These are phyloP conservation scores for Arthrobotrys musiformis DNA, from an alignment of 2,329 filamentous ascomycete genomes.

Conservation along the genomic window DNA sequence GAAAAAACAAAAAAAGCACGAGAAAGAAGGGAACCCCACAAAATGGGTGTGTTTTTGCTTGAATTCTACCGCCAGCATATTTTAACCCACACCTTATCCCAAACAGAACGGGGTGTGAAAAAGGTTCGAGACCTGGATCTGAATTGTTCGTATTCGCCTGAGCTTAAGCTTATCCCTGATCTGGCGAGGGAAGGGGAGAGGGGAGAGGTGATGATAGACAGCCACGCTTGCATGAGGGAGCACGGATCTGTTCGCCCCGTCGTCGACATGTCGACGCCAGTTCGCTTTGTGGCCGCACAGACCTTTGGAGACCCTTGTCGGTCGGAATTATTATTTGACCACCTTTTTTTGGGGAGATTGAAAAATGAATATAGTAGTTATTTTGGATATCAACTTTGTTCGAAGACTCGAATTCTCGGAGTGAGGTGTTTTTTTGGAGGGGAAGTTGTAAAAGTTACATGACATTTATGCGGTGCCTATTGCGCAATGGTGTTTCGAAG, in stretches of 20 bases:
- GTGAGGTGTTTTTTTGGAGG: neutral
- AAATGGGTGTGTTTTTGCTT: conserved; percentile 1
- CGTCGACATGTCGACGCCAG: conserved; percentile 25
- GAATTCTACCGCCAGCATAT: conserved; percentile 23
- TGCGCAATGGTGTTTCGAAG: conserved; percentile 4
- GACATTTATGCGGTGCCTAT: neutral
- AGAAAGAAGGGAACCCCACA: conserved; percentile 4
- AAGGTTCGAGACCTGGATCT: conserved; percentile 13
- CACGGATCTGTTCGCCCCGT: conserved; percentile 48
- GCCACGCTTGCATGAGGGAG: conserved; percentile 21
- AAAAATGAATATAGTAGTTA: no score
- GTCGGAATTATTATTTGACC: conserved; percentile 55
- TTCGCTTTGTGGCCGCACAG: conserved; percentile 44
- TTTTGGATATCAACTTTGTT: conserved; percentile 13
- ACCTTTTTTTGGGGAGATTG: conserved; percentile 39
- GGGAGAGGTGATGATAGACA: conserved; percentile 2
- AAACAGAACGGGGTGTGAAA: neutral
- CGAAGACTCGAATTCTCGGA: neutral
- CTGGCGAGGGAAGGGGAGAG: neutral
- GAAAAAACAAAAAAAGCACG: neutral
- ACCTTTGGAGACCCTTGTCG: conserved; percentile 51
- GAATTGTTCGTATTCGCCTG: conserved; percentile 21
- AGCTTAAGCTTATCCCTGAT: conserved; percentile 32
- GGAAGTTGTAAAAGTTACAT: no score
- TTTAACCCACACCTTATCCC: neutral